A percentile compares a stretch with the other conserved stretches of the same genome.
Evolutionary conservation across 805 yeast genomes (phyloP).

Genomic region (Tetrapisispora pingtungensis): DNA sequence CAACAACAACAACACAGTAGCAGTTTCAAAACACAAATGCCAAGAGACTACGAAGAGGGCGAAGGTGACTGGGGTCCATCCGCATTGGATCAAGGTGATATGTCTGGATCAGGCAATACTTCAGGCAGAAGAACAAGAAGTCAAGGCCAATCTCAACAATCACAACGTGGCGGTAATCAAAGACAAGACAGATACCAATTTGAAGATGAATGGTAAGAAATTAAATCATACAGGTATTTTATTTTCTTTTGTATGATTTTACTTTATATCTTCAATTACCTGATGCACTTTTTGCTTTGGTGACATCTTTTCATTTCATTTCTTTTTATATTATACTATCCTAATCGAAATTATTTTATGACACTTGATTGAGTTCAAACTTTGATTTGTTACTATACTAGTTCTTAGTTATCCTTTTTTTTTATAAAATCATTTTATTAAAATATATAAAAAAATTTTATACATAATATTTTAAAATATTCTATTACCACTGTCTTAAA

Average conservation of each 20-base stretch:
- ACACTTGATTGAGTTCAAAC: no score
- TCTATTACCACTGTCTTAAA: no score
- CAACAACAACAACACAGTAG: not conserved
- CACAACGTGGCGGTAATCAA: not conserved
- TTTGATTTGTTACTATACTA: no score
- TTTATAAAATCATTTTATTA: no score
- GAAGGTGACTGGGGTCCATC: constrained; percentile 1
- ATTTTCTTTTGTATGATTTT: not conserved
- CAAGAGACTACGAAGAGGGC: constrained; percentile 1
- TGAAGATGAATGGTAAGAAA: not conserved
- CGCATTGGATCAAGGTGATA: not conserved
- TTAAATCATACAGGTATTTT: not conserved
- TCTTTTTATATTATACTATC: not conserved
- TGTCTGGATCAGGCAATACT: not conserved
- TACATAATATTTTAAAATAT: no score
- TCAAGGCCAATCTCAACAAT: not conserved
- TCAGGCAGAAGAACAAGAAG: constrained; percentile 3
- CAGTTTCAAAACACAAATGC: not conserved
- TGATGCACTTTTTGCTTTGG: no score
- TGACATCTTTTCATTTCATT: no score
- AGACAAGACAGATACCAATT: constrained; percentile 1
- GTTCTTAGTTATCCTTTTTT: no score
- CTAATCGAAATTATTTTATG: not conserved
- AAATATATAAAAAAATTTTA: no score
- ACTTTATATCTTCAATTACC: no score